Evolutionary conservation across 768 basidiomycete species (phyloP), one percentile per base, ranked within the genome.

Genomic region (Mycena galopus): DNA sequence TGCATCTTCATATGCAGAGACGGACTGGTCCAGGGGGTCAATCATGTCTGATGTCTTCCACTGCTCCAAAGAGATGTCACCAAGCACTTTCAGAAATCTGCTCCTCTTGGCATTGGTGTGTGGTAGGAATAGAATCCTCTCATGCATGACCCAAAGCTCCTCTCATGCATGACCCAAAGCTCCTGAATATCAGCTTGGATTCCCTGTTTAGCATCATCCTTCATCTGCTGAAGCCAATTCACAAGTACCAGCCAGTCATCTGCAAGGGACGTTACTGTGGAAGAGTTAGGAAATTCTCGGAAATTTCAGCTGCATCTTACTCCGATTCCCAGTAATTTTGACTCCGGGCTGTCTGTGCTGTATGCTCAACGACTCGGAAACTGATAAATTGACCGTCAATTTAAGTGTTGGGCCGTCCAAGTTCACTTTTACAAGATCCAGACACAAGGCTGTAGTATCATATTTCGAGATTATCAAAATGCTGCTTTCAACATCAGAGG

Each of bases 1-100:
- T n/a, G n/a, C n/a, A 56, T 56, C 55, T 29, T 56, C 30, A 29
- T 56, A 56, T 56, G 29, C 27, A 56, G 16, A 56, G 55, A 56
- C 27, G 4, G 55, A 25, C 29, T 58, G 57, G 33, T 35, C 23
- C 57, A 58, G 57, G n/a, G 33, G 4, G 29, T 58, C 33, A 3
- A 58, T 30, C 29, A 29, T 35, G 19, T n/a, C 19, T 6, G 57
- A 58, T 58, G 5, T 30, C 21, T 58, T 19, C 29, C 29, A 58
- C 17, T 19, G 14, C 57, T 58, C 3, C 32, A 33, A 23, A 35
- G 10, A 6, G 9, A 58, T 58, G 25, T 58, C 33, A 29, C 57
- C 57, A 35, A 58, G 57, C 12, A 35, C n/a, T 35, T 58, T 35
- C 17, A 58, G 57, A 17, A 58, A 33, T 47, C 8, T 47, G 44